Percentiles rank a stretch among this genome's conserved stretches.
Evolutionary conservation across 2,329 filamentous ascomycete species (phyloP).

Genomic region (Cryphonectria carpinicola): DNA sequence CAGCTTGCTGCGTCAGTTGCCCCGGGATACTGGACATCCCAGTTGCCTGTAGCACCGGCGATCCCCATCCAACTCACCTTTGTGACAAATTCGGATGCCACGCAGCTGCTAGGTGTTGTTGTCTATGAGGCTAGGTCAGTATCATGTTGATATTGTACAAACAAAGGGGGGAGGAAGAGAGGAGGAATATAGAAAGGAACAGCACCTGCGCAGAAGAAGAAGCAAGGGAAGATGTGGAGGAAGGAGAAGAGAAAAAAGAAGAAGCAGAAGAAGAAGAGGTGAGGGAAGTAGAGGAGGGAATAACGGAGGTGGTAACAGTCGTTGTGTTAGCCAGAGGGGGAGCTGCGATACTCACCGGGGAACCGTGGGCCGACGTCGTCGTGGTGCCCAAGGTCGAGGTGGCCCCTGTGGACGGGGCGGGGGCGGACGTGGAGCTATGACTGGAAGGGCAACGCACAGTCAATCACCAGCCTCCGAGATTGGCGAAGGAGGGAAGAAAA

Average conservation of each 20-base stretch:
- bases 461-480: not conserved
- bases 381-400: slow-evolving; percentile 1
- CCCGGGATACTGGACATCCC: slow-evolving; percentile 16
- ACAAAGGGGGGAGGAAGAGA: not conserved
- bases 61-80: slow-evolving; percentile 24
- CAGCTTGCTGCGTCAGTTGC: slow-evolving; percentile 15
- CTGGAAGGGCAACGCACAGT: not conserved
- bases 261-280: not conserved
- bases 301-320: not conserved
- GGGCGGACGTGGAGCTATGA: not conserved
- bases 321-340: not conserved
- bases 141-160: not conserved
- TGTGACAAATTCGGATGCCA: slow-evolving; percentile 18
- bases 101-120: slow-evolving; percentile 15
- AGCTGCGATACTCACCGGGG: slow-evolving; percentile 18
- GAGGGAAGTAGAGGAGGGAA: not conserved
- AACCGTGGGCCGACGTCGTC: not conserved
- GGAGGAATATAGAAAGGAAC: not conserved
- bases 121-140: slow-evolving; percentile 13
- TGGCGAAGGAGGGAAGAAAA: not conserved
- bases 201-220: slow-evolving; percentile 14
- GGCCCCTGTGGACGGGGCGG: not conserved
- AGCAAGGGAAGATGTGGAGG: not conserved
- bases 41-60: slow-evolving; percentile 14
- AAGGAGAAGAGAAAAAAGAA: not conserved